These are phyloP conservation scores for Leccinum uliginosum DNA, from an alignment of 768 basidiomycete species.

Conservation along the genomic window DNA sequence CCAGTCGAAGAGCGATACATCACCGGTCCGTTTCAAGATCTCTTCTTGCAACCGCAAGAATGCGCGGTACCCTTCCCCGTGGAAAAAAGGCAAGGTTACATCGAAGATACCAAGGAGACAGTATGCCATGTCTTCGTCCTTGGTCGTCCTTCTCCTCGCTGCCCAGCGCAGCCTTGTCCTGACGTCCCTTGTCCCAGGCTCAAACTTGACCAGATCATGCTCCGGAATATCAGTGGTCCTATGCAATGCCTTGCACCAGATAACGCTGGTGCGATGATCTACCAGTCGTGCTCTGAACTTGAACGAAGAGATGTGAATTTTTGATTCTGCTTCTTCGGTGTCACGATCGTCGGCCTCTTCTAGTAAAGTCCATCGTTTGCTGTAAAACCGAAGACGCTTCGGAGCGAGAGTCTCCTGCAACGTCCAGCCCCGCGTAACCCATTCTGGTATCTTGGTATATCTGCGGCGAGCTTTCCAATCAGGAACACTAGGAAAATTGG, in stretches of 20 bases:
- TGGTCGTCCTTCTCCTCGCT: slow-evolving; percentile 23
- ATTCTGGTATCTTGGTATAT: slow-evolving; percentile 11
- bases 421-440: slow-evolving; percentile 27
- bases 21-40: slow-evolving; percentile 25
- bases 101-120: slow-evolving; percentile 30
- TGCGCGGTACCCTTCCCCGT: slow-evolving; percentile 27
- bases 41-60: slow-evolving; percentile 28
- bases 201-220: slow-evolving; percentile 11
- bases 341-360: slow-evolving; percentile 20
- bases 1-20: slow-evolving; percentile 25
- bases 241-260: slow-evolving; percentile 13
- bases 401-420: slow-evolving; percentile 26
- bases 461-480: background rate
- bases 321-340: slow-evolving; percentile 7
- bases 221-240: slow-evolving; percentile 13
- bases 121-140: slow-evolving; percentile 29
- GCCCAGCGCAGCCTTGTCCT: slow-evolving; percentile 25
- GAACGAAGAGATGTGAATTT: slow-evolving; percentile 13
- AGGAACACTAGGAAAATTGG: slow-evolving; percentile 1
- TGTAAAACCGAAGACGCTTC: slow-evolving; percentile 27
- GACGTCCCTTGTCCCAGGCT: slow-evolving; percentile 13
- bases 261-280: slow-evolving; percentile 13
- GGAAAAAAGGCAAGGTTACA: slow-evolving; percentile 22
- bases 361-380: slow-evolving; percentile 20
- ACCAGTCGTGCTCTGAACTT: slow-evolving; percentile 17